Base-by-base conservation (phyloP, 352 stramenopile genomes). In the Phytophthora crassamura region DNA sequence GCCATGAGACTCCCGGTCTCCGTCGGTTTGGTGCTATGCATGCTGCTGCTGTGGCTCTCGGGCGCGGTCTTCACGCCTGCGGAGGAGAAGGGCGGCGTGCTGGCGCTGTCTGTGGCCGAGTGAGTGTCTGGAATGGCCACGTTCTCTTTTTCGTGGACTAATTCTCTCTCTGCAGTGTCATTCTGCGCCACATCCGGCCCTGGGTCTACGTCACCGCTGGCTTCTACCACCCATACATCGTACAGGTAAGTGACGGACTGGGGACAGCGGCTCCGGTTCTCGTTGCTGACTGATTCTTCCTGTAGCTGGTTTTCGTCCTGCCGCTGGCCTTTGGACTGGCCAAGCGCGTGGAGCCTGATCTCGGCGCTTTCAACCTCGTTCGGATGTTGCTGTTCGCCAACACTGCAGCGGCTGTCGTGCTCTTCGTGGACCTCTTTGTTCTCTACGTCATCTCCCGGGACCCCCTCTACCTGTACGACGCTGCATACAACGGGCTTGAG, bases 141-240 rank as follows among this genome's bases (percentile, higher is more conserved):
- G 20, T 7, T 35, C 6, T 39, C n/a, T 14, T 32, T 14, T 46
- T 48, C 25, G 25, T 30, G 25, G n/a, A 63, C 15, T 58, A 5
- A 49, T 7, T 43, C 6, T 38, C 2, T 33, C 5, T 42, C 18
- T 41, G 7, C 38, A 96, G 88, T 64, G 86, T 86, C 49, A 96
- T 96, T 49, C 61, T 96, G 38, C 72, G 78, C 47, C 88, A 96
- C 53, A 96, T 96, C 28, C 86, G 88, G 3, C 88, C 88, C 18
- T 96, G 88, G 88, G 82, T 94, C 34, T 94, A 93, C 64, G 51
- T 95, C 47, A 94, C 88, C 6, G 81, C 88, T 7, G 86, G 86
- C 5, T 96, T 94, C 62, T 96, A 96, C 60, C 84, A 96, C 50
- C 88, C 87, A 15, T 75, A 93, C 57, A 54, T 93, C 12, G 30